phyloP scores from a whole-genome alignment of 225 moss, liverwort and hornwort genomes.

The Ulota crispa region DNA sequence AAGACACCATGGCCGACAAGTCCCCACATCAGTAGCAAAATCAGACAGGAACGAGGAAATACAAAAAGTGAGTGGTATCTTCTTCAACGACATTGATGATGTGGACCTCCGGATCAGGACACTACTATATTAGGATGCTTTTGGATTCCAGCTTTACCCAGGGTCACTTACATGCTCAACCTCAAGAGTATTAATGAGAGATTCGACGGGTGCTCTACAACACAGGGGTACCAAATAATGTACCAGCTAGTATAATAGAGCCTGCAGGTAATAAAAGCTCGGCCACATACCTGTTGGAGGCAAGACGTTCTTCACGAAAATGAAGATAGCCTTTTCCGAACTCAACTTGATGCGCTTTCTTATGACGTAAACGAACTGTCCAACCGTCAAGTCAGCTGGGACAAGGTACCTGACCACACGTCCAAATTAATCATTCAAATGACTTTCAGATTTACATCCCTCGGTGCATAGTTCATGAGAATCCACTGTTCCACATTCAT shows the following conservation, averaged over 20 bases:
- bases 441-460: no score
- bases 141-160: not conserved
- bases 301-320: constrained; percentile 82
- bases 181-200: not conserved
- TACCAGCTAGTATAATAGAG: not conserved
- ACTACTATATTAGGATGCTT: no score
- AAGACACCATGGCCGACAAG: not conserved
- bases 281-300: constrained; percentile 54
- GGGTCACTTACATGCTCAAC: not conserved
- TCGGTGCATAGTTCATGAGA: no score
- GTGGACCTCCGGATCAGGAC: not conserved
- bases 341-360: constrained; percentile 80
- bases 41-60: not conserved
- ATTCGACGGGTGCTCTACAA: not conserved
- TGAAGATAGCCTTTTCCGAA: constrained; percentile 77
- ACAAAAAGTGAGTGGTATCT: not conserved
- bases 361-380: constrained; percentile 87
- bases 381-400: constrained; percentile 83
- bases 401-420: constrained; percentile 61
- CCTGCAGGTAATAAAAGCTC: not conserved
- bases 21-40: not conserved
- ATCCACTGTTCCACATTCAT: not conserved
- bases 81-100: not conserved
- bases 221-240: not conserved
- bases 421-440: not conserved